Base-by-base conservation (phyloP, 768 basidiomycete genomes). In the Bullera alba region DNA sequence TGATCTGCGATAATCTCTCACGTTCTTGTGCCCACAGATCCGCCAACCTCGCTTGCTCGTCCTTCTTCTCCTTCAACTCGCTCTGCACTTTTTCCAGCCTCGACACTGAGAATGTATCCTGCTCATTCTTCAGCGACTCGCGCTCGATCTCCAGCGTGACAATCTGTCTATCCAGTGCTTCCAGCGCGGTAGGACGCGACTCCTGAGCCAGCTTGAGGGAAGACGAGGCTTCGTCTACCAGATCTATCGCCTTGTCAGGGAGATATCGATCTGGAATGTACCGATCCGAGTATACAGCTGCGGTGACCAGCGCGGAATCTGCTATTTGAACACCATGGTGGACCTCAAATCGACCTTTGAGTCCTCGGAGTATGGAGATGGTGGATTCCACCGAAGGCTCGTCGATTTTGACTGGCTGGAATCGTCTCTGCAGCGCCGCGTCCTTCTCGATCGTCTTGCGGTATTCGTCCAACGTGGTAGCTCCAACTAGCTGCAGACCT, bases 291-390 rank as follows among this genome's bases (percentile, higher is more conserved):
- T 92, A 91, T 1, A 90, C 81, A 0, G 88, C 87, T 22, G 90
- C 89, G 3, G 88, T 92, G 12, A 95, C 90, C 3, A 95, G 76
- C 2, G 90, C 87, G 14, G 79, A 78, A 63, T 95, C 90, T 1
- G 87, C 82, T 49, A 95, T 91, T 64, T 87, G 86, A 1, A 95
- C 90, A 26, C 90, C 90, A 54, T 92, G 90, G 62, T 95, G 90
- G 1, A 89, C 87, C 59, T 93, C 89, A 60, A 92, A 91, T 35
- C 82, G 77, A 0, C 84, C 56, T 42, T 90, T 89, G 28, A 92
- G 76, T 6, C 89, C 90, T 17, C 88, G 84, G 0, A 93, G 78
- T 50, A 95, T 95, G 0, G 71, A 72, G 26, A 74, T 67, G 30
- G 70, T 71, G 2, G 70, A 70, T 44, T 85, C 83, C 8, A 92